Percentiles rank a stretch among this genome's conserved stretches.
Evolutionary conservation across 2,329 filamentous ascomycete species (phyloP).

Genomic region (Cadophora malorum): DNA sequence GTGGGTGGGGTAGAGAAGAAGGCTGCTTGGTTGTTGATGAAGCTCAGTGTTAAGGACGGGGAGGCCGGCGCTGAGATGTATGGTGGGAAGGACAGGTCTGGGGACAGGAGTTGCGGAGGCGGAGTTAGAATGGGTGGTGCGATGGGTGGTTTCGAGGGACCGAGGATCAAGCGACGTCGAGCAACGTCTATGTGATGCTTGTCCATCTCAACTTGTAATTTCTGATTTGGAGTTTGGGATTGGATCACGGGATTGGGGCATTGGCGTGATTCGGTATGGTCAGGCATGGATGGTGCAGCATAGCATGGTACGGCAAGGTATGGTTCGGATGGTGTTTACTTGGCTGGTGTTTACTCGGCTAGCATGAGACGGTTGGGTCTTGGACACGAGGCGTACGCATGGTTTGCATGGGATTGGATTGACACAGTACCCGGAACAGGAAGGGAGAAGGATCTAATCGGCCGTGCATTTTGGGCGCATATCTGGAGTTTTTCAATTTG

Average conservation of each 20-base stretch:
- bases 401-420: background rate
- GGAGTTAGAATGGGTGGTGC: constrained; percentile 2
- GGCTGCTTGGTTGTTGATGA: constrained; percentile 56
- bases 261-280: background rate
- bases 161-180: constrained; percentile 50
- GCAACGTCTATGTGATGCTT: constrained; percentile 47
- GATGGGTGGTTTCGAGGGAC: constrained; percentile 28
- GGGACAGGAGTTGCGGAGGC: background rate
- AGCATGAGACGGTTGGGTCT: background rate
- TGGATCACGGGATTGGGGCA: background rate
- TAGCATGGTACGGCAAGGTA: background rate
- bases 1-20: constrained; percentile 49
- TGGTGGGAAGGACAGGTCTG: background rate
- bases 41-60: constrained; percentile 50
- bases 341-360: background rate
- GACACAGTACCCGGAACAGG: background rate
- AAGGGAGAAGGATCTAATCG: constrained; percentile 12
- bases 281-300: background rate
- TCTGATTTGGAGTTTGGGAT: background rate
- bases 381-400: constrained; percentile 6
- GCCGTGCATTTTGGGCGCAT: background rate
- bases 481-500: background rate
- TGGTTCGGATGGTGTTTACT: background rate
- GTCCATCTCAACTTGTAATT: background rate
- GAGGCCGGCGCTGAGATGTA: constrained; percentile 12